These are phyloP conservation scores for Penicillium olsonii DNA, from an alignment of 2,329 filamentous ascomycete genomes.

Conservation along the genomic window DNA sequence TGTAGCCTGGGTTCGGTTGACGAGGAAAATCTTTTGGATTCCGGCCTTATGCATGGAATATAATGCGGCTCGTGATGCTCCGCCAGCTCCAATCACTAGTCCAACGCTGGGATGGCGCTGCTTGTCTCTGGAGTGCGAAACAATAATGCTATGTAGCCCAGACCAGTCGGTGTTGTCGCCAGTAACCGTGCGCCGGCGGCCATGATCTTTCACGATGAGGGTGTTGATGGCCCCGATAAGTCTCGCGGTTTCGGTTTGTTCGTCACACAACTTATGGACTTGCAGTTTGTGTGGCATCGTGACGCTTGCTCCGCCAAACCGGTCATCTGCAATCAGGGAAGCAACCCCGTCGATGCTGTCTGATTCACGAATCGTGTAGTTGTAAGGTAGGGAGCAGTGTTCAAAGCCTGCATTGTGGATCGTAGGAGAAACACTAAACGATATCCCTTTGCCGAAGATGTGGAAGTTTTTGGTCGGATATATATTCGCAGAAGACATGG, in stretches of 20 bases:
- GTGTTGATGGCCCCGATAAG: constrained; percentile 39
- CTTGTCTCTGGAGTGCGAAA: constrained; percentile 12
- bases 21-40: constrained; percentile 37
- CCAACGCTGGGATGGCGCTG: constrained; percentile 24
- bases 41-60: constrained; percentile 36
- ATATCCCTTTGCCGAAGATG: constrained; percentile 21
- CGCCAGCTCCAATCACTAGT: constrained; percentile 46
- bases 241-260: constrained; percentile 36
- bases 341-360: constrained; percentile 40
- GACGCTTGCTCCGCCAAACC: constrained; percentile 37
- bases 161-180: constrained; percentile 50
- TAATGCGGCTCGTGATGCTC: constrained; percentile 45
- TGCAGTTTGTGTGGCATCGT: constrained; percentile 52
- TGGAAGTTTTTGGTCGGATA: constrained; percentile 9
- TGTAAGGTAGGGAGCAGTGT: constrained; percentile 12
- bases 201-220: constrained; percentile 11
- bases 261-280: constrained; percentile 39
- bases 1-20: constrained; percentile 31
- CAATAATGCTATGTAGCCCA: constrained; percentile 39
- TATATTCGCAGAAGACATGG: background rate
- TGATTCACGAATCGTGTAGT: constrained; percentile 26
- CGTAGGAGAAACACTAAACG: constrained; percentile 19
- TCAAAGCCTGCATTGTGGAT: constrained; percentile 19
- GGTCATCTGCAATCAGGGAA: constrained; percentile 27
- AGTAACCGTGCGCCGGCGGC: constrained; percentile 25